A percentile compares a stretch with the other conserved stretches of the same genome.
These are phyloP conservation scores for Aureobasidium lini DNA, from an alignment of 2,329 filamentous ascomycete species.

Conservation along the genomic window DNA sequence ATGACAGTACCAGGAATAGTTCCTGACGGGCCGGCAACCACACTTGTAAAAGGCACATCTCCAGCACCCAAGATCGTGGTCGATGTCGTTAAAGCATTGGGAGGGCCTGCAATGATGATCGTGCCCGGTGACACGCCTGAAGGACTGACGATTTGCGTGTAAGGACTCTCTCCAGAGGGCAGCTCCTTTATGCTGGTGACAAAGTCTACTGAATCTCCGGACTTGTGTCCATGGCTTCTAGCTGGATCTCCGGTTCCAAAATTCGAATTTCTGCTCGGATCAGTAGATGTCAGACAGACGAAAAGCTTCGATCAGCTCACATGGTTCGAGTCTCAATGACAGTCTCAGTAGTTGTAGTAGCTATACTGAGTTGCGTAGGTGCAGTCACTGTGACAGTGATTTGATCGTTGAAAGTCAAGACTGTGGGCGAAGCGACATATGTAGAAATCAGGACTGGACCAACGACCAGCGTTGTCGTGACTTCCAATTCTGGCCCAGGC, in stretches of 20 bases:
- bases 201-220: too few species aligned
- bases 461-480: neutral
- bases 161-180: too few species aligned
- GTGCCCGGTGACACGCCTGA: too few species aligned
- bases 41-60: neutral
- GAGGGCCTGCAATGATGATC: too few species aligned
- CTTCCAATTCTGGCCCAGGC: neutral
- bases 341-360: neutral
- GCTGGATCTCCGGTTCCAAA: neutral
- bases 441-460: neutral
- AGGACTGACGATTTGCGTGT: too few species aligned
- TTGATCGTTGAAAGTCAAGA: neutral
- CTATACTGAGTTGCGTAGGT: neutral
- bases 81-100: too few species aligned
- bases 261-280: neutral
- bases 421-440: neutral
- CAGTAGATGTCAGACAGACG: neutral
- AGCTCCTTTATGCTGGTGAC: too few species aligned
- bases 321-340: neutral
- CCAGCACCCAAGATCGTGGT: too few species aligned
- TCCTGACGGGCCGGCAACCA: neutral
- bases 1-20: neutral
- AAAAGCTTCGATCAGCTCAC: neutral
- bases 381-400: constrained; percentile 1
- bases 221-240: neutral